Conservation (phyloP, 306 rosid species). For the Quercus rubra region DNA sequence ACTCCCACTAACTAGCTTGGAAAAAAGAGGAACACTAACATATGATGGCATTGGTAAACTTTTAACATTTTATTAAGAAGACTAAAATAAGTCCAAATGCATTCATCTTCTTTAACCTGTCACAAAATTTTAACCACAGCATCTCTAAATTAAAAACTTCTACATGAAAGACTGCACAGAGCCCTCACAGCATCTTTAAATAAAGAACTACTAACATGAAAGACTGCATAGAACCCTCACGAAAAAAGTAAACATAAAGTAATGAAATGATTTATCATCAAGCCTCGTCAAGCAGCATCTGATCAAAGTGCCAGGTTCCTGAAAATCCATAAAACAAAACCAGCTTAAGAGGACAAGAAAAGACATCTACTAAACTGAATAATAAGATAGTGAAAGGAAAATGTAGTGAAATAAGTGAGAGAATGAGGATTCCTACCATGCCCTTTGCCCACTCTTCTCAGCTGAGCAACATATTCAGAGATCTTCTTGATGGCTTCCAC, state of each 20-base stretch:
- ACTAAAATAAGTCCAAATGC: neutral
- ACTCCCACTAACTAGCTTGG: too few species aligned
- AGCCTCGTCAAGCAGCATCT: slow-evolving; percentile 56
- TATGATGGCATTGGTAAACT: neutral
- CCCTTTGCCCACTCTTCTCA: slow-evolving; percentile 91
- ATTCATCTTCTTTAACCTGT: neutral
- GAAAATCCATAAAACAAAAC: slow-evolving; percentile 7
- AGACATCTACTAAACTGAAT: too few species aligned
- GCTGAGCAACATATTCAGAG: slow-evolving; percentile 91
- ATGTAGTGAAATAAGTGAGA: neutral
- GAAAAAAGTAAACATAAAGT: neutral
- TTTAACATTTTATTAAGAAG: neutral
- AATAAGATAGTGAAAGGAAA: neutral
- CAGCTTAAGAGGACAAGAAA: too few species aligned
- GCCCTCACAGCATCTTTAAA: neutral
- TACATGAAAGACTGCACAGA: neutral
- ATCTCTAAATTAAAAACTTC: neutral
- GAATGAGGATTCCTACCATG: slow-evolving; percentile 56
- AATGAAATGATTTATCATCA: neutral
- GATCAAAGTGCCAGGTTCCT: slow-evolving; percentile 99
- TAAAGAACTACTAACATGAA: neutral
- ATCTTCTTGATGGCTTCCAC: slow-evolving; percentile 85
- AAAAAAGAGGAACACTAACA: too few species aligned
- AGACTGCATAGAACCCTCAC: neutral
- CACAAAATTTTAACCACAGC: slow-evolving; percentile 2